phyloP scores from a whole-genome alignment of 257 asterid genomes.

The Lycium barbarum region DNA sequence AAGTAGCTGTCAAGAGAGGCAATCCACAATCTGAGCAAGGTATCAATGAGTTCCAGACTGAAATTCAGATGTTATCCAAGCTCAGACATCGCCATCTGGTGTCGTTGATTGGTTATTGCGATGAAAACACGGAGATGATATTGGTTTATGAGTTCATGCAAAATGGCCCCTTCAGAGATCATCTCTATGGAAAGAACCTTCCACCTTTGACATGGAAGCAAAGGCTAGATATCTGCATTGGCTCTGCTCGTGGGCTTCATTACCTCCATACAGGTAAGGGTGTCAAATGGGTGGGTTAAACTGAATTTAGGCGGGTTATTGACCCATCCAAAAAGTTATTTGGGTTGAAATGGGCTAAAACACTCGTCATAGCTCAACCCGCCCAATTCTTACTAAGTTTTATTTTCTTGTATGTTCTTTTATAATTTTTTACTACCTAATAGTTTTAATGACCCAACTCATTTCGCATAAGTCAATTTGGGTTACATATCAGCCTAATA shows the following conservation, averaged over 20 bases:
- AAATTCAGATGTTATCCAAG: constrained; percentile 87
- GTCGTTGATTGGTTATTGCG: constrained; percentile 89
- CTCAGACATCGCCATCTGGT: constrained; percentile 92
- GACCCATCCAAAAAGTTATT: too few relatives aligned
- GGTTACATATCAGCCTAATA: too few relatives aligned
- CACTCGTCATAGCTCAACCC: too few relatives aligned
- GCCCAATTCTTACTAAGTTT: too few relatives aligned
- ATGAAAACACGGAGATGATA: constrained; percentile 87
- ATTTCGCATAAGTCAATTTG: too few relatives aligned
- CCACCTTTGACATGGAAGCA: constrained; percentile 73
- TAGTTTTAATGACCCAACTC: too few relatives aligned
- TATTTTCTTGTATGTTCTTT: too few relatives aligned
- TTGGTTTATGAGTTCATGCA: constrained; percentile 91
- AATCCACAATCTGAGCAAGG: constrained; percentile 98
- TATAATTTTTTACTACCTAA: too few relatives aligned
- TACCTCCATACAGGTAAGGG: constrained; percentile 83
- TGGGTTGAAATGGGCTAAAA: too few relatives aligned
- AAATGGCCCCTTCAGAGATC: constrained; percentile 86
- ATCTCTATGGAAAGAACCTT: constrained; percentile 61
- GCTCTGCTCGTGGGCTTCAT: constrained; percentile 91
- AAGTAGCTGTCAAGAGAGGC: constrained; percentile 89
- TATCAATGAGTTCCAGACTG: constrained; percentile 86
- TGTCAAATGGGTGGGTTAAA: too few relatives aligned
- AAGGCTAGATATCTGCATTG: constrained; percentile 82
- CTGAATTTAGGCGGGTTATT: too few relatives aligned